These are phyloP conservation scores for Gonium pectorale DNA, from an alignment of 139 green algal species.

Conservation along the genomic window DNA sequence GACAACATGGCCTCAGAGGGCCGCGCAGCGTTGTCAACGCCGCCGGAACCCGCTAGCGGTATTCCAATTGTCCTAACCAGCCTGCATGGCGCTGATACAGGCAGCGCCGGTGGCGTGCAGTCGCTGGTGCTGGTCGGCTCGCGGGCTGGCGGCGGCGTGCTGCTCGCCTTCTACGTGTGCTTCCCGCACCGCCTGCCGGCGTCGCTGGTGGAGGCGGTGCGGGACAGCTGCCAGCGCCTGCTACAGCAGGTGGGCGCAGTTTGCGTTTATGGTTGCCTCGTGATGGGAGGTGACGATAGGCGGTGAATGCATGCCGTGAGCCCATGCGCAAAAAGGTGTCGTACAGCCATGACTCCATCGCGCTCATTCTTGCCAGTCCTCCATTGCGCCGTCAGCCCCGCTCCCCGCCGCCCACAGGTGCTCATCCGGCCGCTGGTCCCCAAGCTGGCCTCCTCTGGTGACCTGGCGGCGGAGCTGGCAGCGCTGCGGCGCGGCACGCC, in stretches of 20 bases:
- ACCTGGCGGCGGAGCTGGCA: slow-evolving; percentile 4
- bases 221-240: slow-evolving; percentile 16
- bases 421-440: not conserved
- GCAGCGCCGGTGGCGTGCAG: not conserved
- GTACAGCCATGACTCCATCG: too few relatives aligned
- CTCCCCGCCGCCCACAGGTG: not conserved
- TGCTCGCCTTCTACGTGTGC: slow-evolving; percentile 18
- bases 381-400: not conserved
- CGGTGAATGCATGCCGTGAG: too few relatives aligned
- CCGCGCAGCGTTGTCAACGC: not conserved
- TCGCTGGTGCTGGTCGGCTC: slow-evolving; percentile 26
- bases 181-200: slow-evolving; percentile 14
- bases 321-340: too few relatives aligned
- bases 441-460: not conserved
- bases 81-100: not conserved
- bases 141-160: not conserved
- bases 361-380: not conserved
- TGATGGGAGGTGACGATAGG: not conserved
- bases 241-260: slow-evolving; percentile 6
- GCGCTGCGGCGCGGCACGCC: slow-evolving; percentile 12
- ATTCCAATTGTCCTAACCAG: too few relatives aligned
- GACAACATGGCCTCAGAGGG: not conserved
- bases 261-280: not conserved
- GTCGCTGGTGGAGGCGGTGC: slow-evolving; percentile 13
- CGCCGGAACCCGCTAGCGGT: not conserved